phyloP scores from a whole-genome alignment of 352 stramenopile genomes.

The Phytophthora syringae region DNA sequence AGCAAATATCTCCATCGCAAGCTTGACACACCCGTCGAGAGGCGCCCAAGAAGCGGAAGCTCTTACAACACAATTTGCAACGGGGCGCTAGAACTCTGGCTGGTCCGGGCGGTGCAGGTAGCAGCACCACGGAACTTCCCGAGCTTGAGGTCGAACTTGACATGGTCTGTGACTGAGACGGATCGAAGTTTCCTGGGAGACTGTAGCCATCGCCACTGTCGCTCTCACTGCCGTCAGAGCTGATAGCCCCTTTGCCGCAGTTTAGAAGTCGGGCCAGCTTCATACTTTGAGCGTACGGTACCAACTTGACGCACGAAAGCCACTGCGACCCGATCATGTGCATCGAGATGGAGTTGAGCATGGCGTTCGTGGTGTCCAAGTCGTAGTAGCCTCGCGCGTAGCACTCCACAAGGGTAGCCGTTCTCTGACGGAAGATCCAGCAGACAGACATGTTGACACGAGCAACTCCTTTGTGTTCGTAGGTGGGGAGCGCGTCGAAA shows the following conservation, averaged over 20 bases:
- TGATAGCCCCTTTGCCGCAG: slow-evolving; percentile 25
- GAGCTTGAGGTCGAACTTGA: slow-evolving; percentile 43
- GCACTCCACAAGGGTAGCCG: slow-evolving; percentile 34
- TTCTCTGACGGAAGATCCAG: slow-evolving; percentile 50
- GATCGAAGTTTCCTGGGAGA: slow-evolving; percentile 13
- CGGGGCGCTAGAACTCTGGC: slow-evolving; percentile 25
- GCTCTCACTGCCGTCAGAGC: slow-evolving; percentile 37
- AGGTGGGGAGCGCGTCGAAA: slow-evolving; percentile 38
- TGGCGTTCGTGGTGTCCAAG: slow-evolving; percentile 44
- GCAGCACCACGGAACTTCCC: slow-evolving; percentile 24
- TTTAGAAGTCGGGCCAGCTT: slow-evolving; percentile 48
- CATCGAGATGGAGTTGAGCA: slow-evolving; percentile 48
- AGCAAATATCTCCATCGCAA: slow-evolving; percentile 41
- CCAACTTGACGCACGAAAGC: slow-evolving; percentile 36
- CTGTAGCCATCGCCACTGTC: slow-evolving; percentile 24
- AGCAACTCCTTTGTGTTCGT: slow-evolving; percentile 37
- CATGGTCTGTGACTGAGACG: slow-evolving; percentile 20
- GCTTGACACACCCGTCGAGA: slow-evolving; percentile 36
- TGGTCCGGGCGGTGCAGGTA: slow-evolving; percentile 25
- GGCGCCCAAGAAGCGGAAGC: slow-evolving; percentile 39
- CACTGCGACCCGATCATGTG: slow-evolving; percentile 38
- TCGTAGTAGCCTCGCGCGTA: slow-evolving; percentile 44
- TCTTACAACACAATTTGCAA: slow-evolving; percentile 46
- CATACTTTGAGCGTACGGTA: slow-evolving; percentile 48
- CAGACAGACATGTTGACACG: slow-evolving; percentile 55